These are phyloP conservation scores for Boletus rex-veris DNA, from an alignment of 768 basidiomycete species.

Conservation along the genomic window DNA sequence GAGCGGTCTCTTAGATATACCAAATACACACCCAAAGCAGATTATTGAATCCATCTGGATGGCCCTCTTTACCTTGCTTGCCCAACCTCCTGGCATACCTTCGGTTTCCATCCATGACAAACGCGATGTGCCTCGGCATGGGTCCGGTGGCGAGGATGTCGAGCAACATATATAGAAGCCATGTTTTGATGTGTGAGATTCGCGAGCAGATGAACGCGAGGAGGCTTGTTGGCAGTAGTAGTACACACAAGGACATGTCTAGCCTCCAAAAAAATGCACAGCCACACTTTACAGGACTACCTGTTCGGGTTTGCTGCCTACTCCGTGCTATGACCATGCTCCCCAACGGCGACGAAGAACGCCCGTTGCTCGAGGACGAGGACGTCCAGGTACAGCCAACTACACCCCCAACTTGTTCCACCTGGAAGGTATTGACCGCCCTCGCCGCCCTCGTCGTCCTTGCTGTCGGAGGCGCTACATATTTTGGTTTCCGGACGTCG, in stretches of 20 bases:
- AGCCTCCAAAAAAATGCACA: too few relatives aligned
- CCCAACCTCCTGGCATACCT: conserved; percentile 75
- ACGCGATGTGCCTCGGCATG: conserved; percentile 85
- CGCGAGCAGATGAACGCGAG: conserved; percentile 8
- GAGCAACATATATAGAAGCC: conserved; percentile 47
- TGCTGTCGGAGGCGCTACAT: conserved; percentile 7
- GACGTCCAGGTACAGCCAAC: conserved; percentile 2
- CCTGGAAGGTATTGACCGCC: conserved; percentile 12
- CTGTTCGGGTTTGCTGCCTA: too few relatives aligned
- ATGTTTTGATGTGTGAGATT: conserved; percentile 18
- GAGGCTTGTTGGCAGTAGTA: neutral
- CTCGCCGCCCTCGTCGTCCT: conserved; percentile 18
- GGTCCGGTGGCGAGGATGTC: conserved; percentile 76
- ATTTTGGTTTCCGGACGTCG: conserved; percentile 1
- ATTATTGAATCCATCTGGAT: conserved; percentile 78
- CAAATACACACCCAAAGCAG: conserved; percentile 64
- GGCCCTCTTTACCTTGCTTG: conserved; percentile 70
- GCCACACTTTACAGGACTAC: too few relatives aligned
- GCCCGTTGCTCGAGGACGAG: conserved; percentile 20
- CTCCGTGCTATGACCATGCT: neutral
- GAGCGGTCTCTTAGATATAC: neutral
- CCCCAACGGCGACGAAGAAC: conserved; percentile 23
- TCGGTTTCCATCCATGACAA: conserved; percentile 97
- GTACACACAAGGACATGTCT: too few relatives aligned
- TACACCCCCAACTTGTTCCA: neutral